Evolutionary conservation across 1,284 basidiomycete species (phyloP), one percentile per base, ranked within the genome.

Genomic region (Leucoagaricus sp.): DNA sequence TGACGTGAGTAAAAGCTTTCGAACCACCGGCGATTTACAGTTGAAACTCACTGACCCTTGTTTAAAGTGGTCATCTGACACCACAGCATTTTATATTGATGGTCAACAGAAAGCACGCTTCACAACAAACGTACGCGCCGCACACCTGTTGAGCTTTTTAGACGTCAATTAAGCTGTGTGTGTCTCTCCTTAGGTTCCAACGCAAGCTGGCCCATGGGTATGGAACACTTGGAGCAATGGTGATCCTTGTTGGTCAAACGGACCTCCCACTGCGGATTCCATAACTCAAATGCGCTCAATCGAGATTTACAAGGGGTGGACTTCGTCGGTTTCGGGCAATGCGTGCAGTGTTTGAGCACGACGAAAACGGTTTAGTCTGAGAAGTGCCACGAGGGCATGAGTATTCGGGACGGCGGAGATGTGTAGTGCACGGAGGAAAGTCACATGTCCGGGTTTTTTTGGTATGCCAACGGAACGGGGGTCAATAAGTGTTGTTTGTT

Each of bases 181-280:
- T 33, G 26, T 21, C n/a, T 48, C 28, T 25, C 23, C 15, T 13
- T 29, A 72, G 70, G 66, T 71, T 29, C 69, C 71, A 2, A 66
- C 63, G 10, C 49, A 61, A 31, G 61, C 66, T 17, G 67, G 65
- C 2, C 59, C 53, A 28, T 71, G 68, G 66, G 59, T 72, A 28
- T 71, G 70, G 70, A 73, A 73, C 55, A 61, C 60, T 19, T 71
- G 71, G 71, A 71, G 69, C 58, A 71, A 64, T 53, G 71, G 70
- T 17, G 67, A 69, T 54, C 64, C 65, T 9, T 59, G 58, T 51
- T 73, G 71, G 71, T 72, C 70, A 17, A 67, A 65, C 38, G 71
- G 71, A 7, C 71, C 71, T 38, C 71, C 71, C 4, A 68, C 58
- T 2, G 61, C 67, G 1, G 65, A 72, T 53, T 72, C 70, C 15